Evolutionary conservation across 495 filamentous ascomycete genomes (phyloP), one percentile per base, ranked within the genome.

Genomic region (Penicillium bovifimosum): DNA sequence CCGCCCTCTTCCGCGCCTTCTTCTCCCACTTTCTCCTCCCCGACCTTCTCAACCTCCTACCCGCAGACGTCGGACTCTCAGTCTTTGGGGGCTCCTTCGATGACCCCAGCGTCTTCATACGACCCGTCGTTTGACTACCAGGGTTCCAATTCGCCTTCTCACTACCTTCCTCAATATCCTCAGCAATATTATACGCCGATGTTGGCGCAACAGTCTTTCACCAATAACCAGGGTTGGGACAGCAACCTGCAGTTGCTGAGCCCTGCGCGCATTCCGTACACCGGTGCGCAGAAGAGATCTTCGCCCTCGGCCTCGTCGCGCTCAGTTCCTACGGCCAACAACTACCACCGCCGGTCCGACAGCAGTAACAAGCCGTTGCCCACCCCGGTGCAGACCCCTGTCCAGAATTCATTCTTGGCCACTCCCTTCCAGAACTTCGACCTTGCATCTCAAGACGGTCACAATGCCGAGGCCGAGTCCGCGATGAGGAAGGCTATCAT

Each of bases 401-500:
- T 70, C 17, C 73, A 75, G 55, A 69, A 73, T 47, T 71, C 70
- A 14, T 73, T 75, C 50, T 47, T 78, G 18, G 66, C 72, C 0
- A 64, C 68, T 34, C 64, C 72, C 16, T 79, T 76, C 54, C 75
- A 79, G 48, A 72, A 70, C 55, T 76, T 72, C 64, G 76, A 75
- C 33, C 64, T 69, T 2, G 66, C 64, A 1, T 55, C 64, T 1
- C 65, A 75, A 16, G 68, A 78, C 72, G 69, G 67, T 52, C 66
- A 59, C 44, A 63, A 67, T 62, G 65, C 69, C 41, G 66, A 76
- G 16, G 67, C 72, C 9, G 78, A 82, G 52, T 61, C 71, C 39
- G 78, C 74, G 27, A 79, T 82, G 77, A 76, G 77, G 68, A 75
- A 72, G 41, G 76, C 75, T 28, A 66, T 76, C 48, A 69, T 82